Evolutionary conservation across 1,284 basidiomycete genomes (phyloP).

Genomic region (Trichosporon ovoides): DNA sequence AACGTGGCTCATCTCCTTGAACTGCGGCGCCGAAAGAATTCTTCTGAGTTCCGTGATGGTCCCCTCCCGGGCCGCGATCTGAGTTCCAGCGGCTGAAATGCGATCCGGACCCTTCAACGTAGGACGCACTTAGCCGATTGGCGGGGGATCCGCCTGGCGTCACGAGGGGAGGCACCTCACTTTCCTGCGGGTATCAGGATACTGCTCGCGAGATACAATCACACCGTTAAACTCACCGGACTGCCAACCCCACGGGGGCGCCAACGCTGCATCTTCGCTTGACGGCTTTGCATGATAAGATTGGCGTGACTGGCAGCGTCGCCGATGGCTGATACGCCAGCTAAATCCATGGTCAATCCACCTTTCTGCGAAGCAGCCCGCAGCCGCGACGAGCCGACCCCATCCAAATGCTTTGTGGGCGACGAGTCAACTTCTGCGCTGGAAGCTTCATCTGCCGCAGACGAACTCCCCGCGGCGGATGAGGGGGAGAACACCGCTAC

Average conservation of each 20-base stretch:
- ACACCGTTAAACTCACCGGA: conserved; percentile 22
- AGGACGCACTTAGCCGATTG: conserved; percentile 15
- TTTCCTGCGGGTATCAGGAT: not conserved
- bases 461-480: conserved; percentile 3
- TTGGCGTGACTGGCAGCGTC: conserved; percentile 53
- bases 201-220: not conserved
- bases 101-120: conserved; percentile 1
- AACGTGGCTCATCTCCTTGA: not conserved
- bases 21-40: not conserved
- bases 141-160: not conserved
- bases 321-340: conserved; percentile 37
- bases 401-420: not conserved
- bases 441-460: not conserved
- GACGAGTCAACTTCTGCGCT: not conserved
- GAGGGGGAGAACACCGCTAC: conserved; percentile 5
- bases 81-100: not conserved
- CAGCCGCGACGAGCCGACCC: conserved; percentile 2
- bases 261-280: conserved; percentile 56
- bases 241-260: conserved; percentile 26
- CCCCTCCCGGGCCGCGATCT: not conserved
- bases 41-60: not conserved
- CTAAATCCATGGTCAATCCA: conserved; percentile 35
- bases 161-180: not conserved
- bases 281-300: conserved; percentile 54
- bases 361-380: conserved; percentile 20